Evolutionary conservation across 345 rosid genomes (phyloP).

Genomic region (Psidium friedrichsthalianum): DNA sequence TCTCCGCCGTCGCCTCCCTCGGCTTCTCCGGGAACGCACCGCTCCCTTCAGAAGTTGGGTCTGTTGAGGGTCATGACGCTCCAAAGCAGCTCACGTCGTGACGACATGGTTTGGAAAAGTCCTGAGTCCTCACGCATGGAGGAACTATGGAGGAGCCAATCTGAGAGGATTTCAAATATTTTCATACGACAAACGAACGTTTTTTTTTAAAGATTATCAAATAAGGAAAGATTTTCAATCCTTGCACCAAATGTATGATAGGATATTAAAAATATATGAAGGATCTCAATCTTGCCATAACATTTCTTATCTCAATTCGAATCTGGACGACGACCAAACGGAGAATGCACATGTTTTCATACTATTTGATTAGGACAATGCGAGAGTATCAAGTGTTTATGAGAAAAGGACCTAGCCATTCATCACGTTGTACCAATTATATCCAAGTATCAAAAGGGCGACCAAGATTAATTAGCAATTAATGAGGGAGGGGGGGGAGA

Average conservation of each 20-base stretch:
- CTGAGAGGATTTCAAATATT: too few relatives aligned
- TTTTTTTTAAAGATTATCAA: too few relatives aligned
- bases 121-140: too few relatives aligned
- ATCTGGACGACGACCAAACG: background rate
- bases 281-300: too few relatives aligned
- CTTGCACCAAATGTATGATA: too few relatives aligned
- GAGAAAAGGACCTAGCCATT: background rate
- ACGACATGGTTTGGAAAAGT: too few relatives aligned
- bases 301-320: background rate
- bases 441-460: background rate
- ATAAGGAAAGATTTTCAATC: too few relatives aligned
- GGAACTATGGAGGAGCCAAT: too few relatives aligned
- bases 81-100: background rate
- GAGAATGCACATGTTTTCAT: background rate
- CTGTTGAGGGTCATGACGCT: conserved; percentile 6
- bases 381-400: background rate
- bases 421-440: background rate
- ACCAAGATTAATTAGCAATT: too few relatives aligned
- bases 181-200: too few relatives aligned
- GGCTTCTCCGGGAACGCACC: conserved; percentile 4
- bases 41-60: conserved; percentile 5
- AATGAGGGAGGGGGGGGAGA: too few relatives aligned
- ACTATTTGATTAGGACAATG: background rate
- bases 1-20: background rate
- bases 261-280: too few relatives aligned